Evolutionary conservation across 1,139 yeast species (phyloP).

Genomic region (Candida sp.): DNA sequence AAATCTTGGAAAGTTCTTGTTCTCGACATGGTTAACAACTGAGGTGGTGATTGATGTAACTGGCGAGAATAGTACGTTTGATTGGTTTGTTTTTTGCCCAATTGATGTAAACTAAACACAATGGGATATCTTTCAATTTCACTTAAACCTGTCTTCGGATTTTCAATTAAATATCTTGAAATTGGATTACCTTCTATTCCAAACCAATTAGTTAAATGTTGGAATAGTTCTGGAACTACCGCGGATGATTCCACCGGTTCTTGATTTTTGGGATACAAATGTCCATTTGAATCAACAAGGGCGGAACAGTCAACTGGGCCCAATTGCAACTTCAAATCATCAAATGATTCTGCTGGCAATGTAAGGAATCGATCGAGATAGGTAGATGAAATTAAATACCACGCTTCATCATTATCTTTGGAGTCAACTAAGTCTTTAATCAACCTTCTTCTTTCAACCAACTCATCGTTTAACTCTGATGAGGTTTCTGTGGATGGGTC

Average conservation of each 20-base stretch:
- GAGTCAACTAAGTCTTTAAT: slow-evolving; percentile 19
- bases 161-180: slow-evolving; percentile 39
- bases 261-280: slow-evolving; percentile 22
- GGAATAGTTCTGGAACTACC: slow-evolving; percentile 42
- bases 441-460: slow-evolving; percentile 16
- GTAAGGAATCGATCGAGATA: slow-evolving; percentile 26
- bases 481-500: neutral
- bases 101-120: slow-evolving; percentile 47
- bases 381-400: slow-evolving; percentile 33
- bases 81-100: slow-evolving; percentile 23
- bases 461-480: slow-evolving; percentile 5
- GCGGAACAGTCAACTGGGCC: slow-evolving; percentile 33
- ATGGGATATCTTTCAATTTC: slow-evolving; percentile 55
- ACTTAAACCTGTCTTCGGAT: slow-evolving; percentile 31
- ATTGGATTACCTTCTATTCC: slow-evolving; percentile 48
- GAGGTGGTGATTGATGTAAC: slow-evolving; percentile 9
- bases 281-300: slow-evolving; percentile 30
- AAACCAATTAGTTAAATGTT: slow-evolving; percentile 49
- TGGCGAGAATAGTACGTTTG: slow-evolving; percentile 3
- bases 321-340: slow-evolving; percentile 19
- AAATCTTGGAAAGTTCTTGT: slow-evolving; percentile 34
- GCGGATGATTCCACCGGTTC: slow-evolving; percentile 26
- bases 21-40: slow-evolving; percentile 23
- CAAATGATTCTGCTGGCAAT: slow-evolving; percentile 19
- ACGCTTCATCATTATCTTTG: slow-evolving; percentile 25